Evolutionary conservation across 2,329 filamentous ascomycete genomes (phyloP), one percentile per base, ranked within the genome.

Genomic region (Arthrinium phaeospermum): DNA sequence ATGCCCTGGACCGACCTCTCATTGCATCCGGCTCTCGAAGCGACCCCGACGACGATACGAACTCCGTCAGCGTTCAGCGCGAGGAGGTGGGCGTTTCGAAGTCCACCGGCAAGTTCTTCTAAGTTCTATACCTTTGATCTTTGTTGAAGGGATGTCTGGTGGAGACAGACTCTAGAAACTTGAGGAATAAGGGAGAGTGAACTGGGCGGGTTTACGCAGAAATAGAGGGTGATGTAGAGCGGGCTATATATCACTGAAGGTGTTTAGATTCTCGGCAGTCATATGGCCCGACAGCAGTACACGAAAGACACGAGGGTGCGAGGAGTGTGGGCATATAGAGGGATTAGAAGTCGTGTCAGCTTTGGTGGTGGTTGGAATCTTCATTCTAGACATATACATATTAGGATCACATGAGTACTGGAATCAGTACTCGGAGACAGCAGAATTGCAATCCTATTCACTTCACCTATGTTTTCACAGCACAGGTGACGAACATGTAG

Each of bases 1-100:
- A 90, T 78, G 92, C 90, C 4, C 83, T 94, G 4, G 92, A 95
- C 79, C 86, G 85, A 8, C 91, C 87, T 72, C 47, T 71, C 30
- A 73, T 71, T 44, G 74, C 71, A 49, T 61, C 74, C 24, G 41
- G 46, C 49, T 3, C 73, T 69, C n/a, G 72, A 67, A 57, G 67
- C 71, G 72, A 77, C 70, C 75, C 79, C 34, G 71, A 73, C 30
- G 79, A 78, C 44, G 76, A 77, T 14, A 71, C 77, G 22, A 74
- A 78, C 49, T 78, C 78, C 13, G 78, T 77, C 7, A 74, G 73
- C 14, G 77, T 79, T 2, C 74, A 74, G 14, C 79, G 78, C 27
- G 77, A 80, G 13, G 83, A 83, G 71, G 76, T 75, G n/a, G 74
- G 75, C 16, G 78, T 77, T 37, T 77, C 80, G 61, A 85, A 85